These are phyloP conservation scores for Phytomonas sp. DNA, from an alignment of 208 protist species.

Conservation along the genomic window DNA sequence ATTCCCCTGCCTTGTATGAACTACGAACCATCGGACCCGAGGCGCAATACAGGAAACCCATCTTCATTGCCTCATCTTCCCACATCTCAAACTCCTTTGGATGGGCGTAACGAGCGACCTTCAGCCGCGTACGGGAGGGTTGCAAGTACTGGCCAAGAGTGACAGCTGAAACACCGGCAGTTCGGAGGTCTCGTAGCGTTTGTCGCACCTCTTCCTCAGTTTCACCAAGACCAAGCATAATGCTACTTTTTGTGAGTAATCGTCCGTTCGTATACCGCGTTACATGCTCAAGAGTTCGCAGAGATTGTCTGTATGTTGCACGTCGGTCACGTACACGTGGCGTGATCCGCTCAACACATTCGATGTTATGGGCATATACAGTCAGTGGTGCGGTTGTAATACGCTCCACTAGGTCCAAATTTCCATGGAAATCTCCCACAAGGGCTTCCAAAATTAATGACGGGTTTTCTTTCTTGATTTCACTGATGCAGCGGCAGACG, in stretches of 20 bases:
- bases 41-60: constrained; percentile 97
- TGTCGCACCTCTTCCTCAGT: constrained; percentile 93
- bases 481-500: constrained; percentile 84
- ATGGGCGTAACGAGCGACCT: constrained; percentile 94
- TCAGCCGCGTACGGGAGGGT: constrained; percentile 94
- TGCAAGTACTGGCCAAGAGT: constrained; percentile 97
- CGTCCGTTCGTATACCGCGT: constrained; percentile 67
- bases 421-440: constrained; percentile 95
- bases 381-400: constrained; percentile 92
- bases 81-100: constrained; percentile 96
- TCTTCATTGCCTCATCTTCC: constrained; percentile 84
- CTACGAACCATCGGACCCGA: constrained; percentile 93
- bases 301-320: constrained; percentile 93
- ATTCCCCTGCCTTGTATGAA: constrained; percentile 94
- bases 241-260: constrained; percentile 96
- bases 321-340: constrained; percentile 91
- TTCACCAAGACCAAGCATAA: constrained; percentile 98
- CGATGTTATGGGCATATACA: constrained; percentile 98
- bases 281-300: constrained; percentile 90
- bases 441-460: constrained; percentile 93
- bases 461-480: constrained; percentile 81
- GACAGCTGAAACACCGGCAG: constrained; percentile 88
- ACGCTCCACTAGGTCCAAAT: constrained; percentile 68
- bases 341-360: constrained; percentile 93
- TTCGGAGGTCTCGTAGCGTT: constrained; percentile 91